These are phyloP conservation scores for Ceratocystis variospora DNA, from an alignment of 2,329 filamentous ascomycete genomes.

Conservation along the genomic window DNA sequence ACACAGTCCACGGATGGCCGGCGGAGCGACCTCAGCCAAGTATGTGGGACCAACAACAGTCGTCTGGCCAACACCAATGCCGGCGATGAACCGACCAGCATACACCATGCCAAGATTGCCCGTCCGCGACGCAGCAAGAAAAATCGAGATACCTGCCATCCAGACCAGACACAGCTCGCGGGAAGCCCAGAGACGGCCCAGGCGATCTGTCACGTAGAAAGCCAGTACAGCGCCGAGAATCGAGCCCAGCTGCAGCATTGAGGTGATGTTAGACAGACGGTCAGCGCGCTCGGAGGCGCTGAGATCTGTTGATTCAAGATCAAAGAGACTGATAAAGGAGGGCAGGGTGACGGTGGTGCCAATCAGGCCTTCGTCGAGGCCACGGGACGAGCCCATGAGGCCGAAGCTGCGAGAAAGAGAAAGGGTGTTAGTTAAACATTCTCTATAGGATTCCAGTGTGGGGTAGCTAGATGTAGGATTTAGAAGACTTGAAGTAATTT, in stretches of 20 bases:
- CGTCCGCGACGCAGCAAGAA: constrained; percentile 38
- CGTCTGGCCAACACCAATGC: constrained; percentile 52
- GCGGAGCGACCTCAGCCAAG: constrained; percentile 57
- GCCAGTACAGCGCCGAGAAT: constrained; percentile 55
- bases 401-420: constrained; percentile 38
- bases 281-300: constrained; percentile 43
- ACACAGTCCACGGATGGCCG: constrained; percentile 56
- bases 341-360: constrained; percentile 37
- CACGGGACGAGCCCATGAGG: constrained; percentile 62
- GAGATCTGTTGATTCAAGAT: constrained; percentile 44
- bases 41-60: constrained; percentile 58
- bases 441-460: background rate
- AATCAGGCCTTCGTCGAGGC: constrained; percentile 70
- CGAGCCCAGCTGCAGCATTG: constrained; percentile 70
- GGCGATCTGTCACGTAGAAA: constrained; percentile 44
- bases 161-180: constrained; percentile 43
- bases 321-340: constrained; percentile 30
- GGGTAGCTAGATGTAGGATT: background rate
- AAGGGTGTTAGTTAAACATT: background rate
- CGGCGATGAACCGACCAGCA: constrained; percentile 52
- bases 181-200: constrained; percentile 50
- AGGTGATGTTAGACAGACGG: constrained; percentile 61
- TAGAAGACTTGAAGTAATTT: background rate
- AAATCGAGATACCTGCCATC: constrained; percentile 45
- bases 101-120: constrained; percentile 45